Evolutionary conservation across 1,284 basidiomycete species (phyloP), one percentile per base, ranked within the genome.

Genomic region (Sphaerobolus stellatus): DNA sequence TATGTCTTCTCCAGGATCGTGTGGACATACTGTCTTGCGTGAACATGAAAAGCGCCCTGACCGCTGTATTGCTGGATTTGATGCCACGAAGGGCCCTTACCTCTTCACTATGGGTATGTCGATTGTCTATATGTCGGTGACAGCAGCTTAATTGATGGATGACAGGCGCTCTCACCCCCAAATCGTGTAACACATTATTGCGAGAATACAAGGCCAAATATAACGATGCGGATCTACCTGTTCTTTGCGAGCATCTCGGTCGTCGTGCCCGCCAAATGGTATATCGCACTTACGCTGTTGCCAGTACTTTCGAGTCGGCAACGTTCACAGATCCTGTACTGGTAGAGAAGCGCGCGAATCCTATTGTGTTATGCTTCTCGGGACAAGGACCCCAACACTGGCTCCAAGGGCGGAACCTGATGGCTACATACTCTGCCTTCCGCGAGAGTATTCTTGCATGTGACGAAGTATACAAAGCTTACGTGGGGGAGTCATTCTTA

Each of bases 21-120:
- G 59, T 31, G 60, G 56, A 5, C 57, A 59, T 31, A 57, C 56
- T 49, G 57, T 59, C 4, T 40, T 59, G 24, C 56, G 56, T 20
- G 50, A 24, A n/a, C 56, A 57, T 33, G 57, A 59, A 31, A 25
- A 24, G n/a, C 38, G 54, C 3, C 54, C 57, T n/a, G 34, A n/a
- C 16, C 54, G 31, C n/a, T 27, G 24, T 28, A 53, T 55, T 46
- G 16, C 43, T n/a, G 25, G 30, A 16, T 36, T 28, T 25, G 16
- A 18, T 11, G 33, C 45, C n/a, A 14, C 16, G 24, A 6, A 33
- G 13, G 54, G 54, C 6, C 57, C 54, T 9, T 58, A 34, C 43
- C 49, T 58, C 29, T 58, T 58, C 31, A 46, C 57, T n/a, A 20
- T 58, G 22, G 54, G 54, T 52, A 36, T 11, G 33, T 18, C 33